Conservation (phyloP, 139 green algal species). For the Pycnococcus provasolii region DNA sequence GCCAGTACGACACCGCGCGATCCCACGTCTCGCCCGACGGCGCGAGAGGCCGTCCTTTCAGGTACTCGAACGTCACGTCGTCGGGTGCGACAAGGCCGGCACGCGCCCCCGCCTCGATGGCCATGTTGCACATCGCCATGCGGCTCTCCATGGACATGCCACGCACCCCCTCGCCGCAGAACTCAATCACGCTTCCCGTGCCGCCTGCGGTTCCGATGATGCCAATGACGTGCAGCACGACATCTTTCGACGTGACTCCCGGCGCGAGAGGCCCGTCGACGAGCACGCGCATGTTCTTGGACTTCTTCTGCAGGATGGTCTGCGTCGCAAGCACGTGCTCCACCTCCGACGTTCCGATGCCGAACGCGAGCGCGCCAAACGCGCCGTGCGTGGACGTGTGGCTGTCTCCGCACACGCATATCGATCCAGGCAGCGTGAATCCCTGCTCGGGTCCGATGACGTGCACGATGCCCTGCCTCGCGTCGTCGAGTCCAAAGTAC, state of each 20-base stretch:
- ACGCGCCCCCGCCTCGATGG: conserved; percentile 37
- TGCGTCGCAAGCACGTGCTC: conserved; percentile 36
- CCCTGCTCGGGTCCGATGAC: conserved; percentile 36
- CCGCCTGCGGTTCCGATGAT: conserved; percentile 32
- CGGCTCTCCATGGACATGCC: conserved; percentile 35
- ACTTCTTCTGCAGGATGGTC: conserved; percentile 32
- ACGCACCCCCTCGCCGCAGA: conserved; percentile 29
- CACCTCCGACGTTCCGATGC: conserved; percentile 35
- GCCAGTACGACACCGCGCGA: conserved; percentile 27
- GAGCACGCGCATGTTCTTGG: conserved; percentile 31
- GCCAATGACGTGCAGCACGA: conserved; percentile 34
- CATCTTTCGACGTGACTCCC: conserved; percentile 30
- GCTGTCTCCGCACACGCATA: conserved; percentile 30
- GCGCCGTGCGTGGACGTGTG: conserved; percentile 39
- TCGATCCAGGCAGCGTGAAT: conserved; percentile 31
- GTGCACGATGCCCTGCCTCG: conserved; percentile 35
- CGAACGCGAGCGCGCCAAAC: conserved; percentile 34
- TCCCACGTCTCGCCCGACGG: conserved; percentile 34
- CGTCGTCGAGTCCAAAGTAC: conserved; percentile 30
- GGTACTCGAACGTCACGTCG: conserved; percentile 38
- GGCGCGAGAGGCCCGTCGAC: conserved; percentile 26
- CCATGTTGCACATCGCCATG: conserved; percentile 44
- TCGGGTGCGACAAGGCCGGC: conserved; percentile 38
- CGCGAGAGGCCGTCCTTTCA: conserved; percentile 32
- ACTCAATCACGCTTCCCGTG: conserved; percentile 34